phyloP scores from a whole-genome alignment of 75 land plant genomes.

The Sequoia sempervirens region DNA sequence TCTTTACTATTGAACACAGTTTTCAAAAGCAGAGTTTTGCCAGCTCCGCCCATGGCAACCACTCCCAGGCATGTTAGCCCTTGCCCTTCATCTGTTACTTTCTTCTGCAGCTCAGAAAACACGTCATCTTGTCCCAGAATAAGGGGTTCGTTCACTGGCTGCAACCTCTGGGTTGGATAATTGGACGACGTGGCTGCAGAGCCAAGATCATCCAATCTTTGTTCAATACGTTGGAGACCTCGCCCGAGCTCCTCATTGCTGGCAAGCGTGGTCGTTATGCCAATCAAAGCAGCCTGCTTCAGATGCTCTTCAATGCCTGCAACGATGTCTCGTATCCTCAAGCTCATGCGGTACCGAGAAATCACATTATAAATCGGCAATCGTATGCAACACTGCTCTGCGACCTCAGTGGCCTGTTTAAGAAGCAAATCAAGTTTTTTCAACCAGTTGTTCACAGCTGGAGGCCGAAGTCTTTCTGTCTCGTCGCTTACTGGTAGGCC shows the following conservation, averaged over 20 bases:
- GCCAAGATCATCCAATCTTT: background rate
- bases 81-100: background rate
- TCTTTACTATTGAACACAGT: background rate
- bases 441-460: background rate
- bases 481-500: background rate
- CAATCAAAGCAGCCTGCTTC: background rate
- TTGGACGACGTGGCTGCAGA: background rate
- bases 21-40: background rate
- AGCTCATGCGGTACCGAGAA: background rate
- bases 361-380: background rate
- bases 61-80: background rate
- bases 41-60: background rate
- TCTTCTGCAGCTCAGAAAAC: background rate
- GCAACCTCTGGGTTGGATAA: background rate
- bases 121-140: background rate
- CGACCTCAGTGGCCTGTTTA: background rate
- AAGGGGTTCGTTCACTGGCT: background rate
- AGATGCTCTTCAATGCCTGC: background rate
- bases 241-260: background rate
- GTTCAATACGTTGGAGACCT: background rate
- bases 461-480: background rate
- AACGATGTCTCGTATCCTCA: background rate
- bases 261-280: background rate
- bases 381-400: background rate
- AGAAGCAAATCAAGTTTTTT: background rate